Base-by-base conservation (phyloP, 106 monocot genomes). In the Dendrobium chrysotoxum region DNA sequence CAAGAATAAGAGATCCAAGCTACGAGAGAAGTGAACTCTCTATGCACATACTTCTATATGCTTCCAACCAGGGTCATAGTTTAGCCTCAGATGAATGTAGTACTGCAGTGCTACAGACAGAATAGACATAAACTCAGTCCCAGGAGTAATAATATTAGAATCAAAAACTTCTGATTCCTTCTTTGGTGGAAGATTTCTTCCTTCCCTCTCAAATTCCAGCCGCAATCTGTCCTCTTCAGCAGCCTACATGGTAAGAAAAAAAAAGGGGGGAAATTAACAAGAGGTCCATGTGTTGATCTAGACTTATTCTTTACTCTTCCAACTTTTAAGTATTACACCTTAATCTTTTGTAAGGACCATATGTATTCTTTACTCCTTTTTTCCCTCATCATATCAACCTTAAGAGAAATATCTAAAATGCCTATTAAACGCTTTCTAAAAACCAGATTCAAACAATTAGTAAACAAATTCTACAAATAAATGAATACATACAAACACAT, bases 111-210 rank as follows among this genome's bases (percentile, higher is more conserved):
- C 94, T 80, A 80, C 82, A 20, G 94, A 92, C 78, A 98, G 82
- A 76, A 95, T 86, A 80, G 82, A 93, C 99, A 99, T 99, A 77
- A 99, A 99, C 55, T 91, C 93, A 28, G 99, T 99, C 57, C 99
- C 99, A n/a, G 99, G 99, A 76, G 99, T 99, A 72, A 99, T 95
- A 71, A 99, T 90, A 86, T 95, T 99, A 61, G 93, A 95, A 88
- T 99, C 99, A 83, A 88, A 92, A 80, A 82, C 75, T 80, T 99
- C 95, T 70, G 95, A 95, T 80, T 89, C 85, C 76, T 88, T 82
- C 86, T 95, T 99, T 46, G 93, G 95, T 75, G 98, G 98, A 89
- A 98, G 98, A 40, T 86, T 98, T 85, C 95, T 90, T 40, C 98
- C 98, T 81, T 98, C 98, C 71, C 58, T 94, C 80, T 98, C 98